A percentile compares a stretch with the other conserved stretches of the same genome.
phyloP scores from a whole-genome alignment of 352 stramenopile species.

The Pythium insidiosum region DNA sequence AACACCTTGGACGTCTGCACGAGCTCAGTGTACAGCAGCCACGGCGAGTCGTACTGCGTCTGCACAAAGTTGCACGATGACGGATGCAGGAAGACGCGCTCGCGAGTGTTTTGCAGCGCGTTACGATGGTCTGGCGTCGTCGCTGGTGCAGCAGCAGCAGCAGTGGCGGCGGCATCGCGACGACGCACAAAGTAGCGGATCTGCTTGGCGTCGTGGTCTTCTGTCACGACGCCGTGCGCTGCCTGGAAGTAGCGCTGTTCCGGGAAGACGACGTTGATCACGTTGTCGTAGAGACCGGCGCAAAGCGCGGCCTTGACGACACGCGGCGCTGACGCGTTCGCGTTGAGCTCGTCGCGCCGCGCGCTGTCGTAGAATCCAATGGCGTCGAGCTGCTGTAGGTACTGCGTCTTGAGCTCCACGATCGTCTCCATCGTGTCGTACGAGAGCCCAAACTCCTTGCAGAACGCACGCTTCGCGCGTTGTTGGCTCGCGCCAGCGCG shows the following conservation, averaged over 20 bases:
- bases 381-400: conserved; percentile 63
- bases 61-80: conserved; percentile 88
- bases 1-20: conserved; percentile 98
- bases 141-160: too few species aligned
- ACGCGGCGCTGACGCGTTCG: conserved; percentile 69
- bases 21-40: conserved; percentile 93
- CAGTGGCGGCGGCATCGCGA: background rate
- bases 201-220: conserved; percentile 89
- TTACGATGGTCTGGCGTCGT: too few species aligned
- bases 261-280: conserved; percentile 83
- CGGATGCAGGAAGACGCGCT: conserved; percentile 96
- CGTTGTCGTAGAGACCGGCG: conserved; percentile 76
- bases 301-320: conserved; percentile 87
- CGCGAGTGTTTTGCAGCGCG: too few species aligned
- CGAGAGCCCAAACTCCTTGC: conserved; percentile 62
- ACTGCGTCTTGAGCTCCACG: conserved; percentile 86
- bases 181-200: conserved; percentile 89
- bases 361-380: conserved; percentile 71
- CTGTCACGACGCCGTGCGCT: conserved; percentile 84
- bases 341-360: conserved; percentile 35
- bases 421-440: conserved; percentile 90
- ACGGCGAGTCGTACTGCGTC: conserved; percentile 92
- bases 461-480: conserved; percentile 54
- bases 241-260: conserved; percentile 93
- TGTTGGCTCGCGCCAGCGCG: too few species aligned